Conservation (phyloP, 192 early-diverging fungal genomes). For the Spizellomyces punctatus region DNA sequence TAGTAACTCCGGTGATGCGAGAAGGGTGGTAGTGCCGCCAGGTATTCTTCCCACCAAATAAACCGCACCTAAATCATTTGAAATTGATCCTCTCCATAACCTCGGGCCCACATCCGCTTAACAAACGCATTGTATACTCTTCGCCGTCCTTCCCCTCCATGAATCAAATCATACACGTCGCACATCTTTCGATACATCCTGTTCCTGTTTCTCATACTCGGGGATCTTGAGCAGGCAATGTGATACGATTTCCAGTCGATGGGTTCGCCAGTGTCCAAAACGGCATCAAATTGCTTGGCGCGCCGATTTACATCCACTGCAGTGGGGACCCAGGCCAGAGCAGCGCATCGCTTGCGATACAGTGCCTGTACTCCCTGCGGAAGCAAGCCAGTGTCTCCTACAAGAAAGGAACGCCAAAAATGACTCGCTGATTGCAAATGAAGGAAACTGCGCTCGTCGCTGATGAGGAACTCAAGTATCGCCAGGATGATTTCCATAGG, state of each 20-base stretch:
- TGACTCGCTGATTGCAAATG: not conserved
- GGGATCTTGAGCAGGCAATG: not conserved
- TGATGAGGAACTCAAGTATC: not conserved
- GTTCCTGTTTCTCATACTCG: conserved; percentile 1
- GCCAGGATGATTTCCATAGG: not conserved
- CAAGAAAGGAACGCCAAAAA: not conserved
- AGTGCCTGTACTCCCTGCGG: not conserved
- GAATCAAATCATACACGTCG: not conserved
- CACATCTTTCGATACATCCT: not conserved
- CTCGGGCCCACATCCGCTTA: too few species aligned
- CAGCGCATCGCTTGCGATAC: not conserved
- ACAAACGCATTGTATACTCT: not conserved
- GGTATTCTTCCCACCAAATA: too few species aligned
- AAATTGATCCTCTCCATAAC: too few species aligned
- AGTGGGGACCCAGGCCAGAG: conserved; percentile 4
- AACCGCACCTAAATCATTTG: too few species aligned
- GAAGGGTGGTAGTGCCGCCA: too few species aligned
- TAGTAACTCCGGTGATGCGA: too few species aligned
- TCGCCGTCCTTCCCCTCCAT: not conserved
- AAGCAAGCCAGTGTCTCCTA: not conserved
- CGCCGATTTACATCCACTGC: not conserved
- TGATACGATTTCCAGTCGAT: conserved; percentile 1
- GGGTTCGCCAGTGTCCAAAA: not conserved
- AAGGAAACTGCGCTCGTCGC: not conserved
- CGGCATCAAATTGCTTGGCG: not conserved